phyloP scores from a whole-genome alignment of 1,139 yeast genomes.

The Geotrichum fermentans region DNA sequence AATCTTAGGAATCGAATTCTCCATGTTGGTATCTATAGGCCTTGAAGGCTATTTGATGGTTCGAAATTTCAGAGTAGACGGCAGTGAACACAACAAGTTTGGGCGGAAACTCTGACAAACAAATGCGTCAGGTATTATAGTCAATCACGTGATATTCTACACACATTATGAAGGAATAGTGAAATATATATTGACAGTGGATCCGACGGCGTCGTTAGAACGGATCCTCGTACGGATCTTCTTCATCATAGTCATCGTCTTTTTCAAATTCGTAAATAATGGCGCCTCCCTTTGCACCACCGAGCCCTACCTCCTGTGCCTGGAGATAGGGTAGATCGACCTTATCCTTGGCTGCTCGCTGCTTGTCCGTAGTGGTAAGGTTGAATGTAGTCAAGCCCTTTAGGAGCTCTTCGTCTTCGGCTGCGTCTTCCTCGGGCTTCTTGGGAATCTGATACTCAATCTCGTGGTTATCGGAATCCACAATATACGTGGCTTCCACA shows the following conservation, averaged over 20 bases:
- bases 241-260: conserved; percentile 90
- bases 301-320: conserved; percentile 74
- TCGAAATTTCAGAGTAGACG: too few relatives aligned
- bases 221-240: conserved; percentile 96
- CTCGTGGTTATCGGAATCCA: conserved; percentile 51
- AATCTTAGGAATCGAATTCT: conserved; percentile 45
- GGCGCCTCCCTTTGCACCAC: conserved; percentile 61
- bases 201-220: too few relatives aligned
- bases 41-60: too few relatives aligned
- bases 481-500: conserved; percentile 49
- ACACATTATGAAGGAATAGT: too few relatives aligned
- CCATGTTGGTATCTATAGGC: too few relatives aligned
- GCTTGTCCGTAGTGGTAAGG: conserved; percentile 66
- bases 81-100: too few relatives aligned
- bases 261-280: conserved; percentile 86
- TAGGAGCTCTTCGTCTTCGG: conserved; percentile 41
- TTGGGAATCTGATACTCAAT: conserved; percentile 43
- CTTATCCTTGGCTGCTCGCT: conserved; percentile 70
- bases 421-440: conserved; percentile 31
- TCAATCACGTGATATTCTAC: too few relatives aligned
- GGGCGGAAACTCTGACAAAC: too few relatives aligned
- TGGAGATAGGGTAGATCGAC: conserved; percentile 85
- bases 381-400: conserved; percentile 83
- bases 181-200: too few relatives aligned
- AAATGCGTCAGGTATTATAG: too few relatives aligned